phyloP scores from a whole-genome alignment of 306 rosid species.

The barrel medic (Medicago truncatula) region DNA sequence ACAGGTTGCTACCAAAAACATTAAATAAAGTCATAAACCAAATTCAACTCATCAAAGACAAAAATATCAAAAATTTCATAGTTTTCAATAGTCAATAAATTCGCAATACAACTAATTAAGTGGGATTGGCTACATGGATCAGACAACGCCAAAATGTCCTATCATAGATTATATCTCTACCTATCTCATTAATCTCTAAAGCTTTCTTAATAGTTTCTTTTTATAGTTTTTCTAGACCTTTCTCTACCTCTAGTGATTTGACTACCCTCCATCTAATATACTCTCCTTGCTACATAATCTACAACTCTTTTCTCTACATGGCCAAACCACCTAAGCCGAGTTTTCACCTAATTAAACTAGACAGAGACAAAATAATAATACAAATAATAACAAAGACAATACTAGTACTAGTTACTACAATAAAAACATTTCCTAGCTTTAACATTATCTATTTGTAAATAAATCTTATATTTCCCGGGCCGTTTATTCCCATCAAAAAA shows the following conservation, averaged over 20 bases:
- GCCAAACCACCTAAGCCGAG: too few species aligned
- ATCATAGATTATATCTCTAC: background rate
- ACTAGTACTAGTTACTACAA: too few species aligned
- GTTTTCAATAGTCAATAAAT: background rate
- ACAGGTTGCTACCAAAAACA: conserved; percentile 9
- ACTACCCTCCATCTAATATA: background rate
- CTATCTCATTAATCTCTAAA: background rate
- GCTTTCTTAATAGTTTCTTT: background rate
- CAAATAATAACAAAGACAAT: too few species aligned
- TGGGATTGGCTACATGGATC: background rate
- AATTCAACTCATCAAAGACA: background rate
- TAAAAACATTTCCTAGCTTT: too few species aligned
- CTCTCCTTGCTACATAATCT: background rate
- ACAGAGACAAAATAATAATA: too few species aligned
- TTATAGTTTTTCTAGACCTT: background rate
- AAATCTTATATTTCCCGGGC: conserved; percentile 51
- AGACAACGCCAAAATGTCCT: background rate
- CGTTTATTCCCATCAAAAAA: conserved; percentile 79
- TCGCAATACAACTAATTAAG: background rate
- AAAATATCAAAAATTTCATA: background rate
- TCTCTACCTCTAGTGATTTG: background rate
- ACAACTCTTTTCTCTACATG: background rate
- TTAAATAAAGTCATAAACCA: background rate
- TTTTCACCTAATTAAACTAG: too few species aligned
- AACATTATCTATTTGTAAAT: too few species aligned